Conservation (phyloP, 176 grass and related monocot genomes). For the Musa schizocarpa region DNA sequence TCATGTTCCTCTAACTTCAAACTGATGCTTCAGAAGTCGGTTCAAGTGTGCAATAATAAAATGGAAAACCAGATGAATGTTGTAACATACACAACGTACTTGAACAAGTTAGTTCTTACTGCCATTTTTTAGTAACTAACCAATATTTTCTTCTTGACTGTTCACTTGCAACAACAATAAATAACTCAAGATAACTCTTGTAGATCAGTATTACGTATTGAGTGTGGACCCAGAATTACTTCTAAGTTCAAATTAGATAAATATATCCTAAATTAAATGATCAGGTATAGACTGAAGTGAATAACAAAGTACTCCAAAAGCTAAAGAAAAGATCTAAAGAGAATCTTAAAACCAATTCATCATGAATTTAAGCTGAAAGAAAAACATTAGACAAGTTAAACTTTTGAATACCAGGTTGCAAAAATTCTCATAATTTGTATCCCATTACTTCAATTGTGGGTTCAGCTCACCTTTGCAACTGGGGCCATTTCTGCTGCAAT, state of each 20-base stretch:
- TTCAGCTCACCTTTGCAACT: conserved; percentile 67
- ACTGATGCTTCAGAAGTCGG: neutral
- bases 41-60: neutral
- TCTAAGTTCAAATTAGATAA: no score
- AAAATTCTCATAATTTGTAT: neutral
- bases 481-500: conserved; percentile 99
- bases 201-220: neutral
- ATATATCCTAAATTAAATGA: no score
- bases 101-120: neutral
- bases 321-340: neutral
- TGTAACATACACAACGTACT: neutral
- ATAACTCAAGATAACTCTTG: neutral
- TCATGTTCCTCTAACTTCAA: neutral
- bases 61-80: neutral
- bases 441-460: neutral
- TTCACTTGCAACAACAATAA: neutral
- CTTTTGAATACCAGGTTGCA: neutral
- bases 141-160: neutral
- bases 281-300: neutral
- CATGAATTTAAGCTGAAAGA: neutral
- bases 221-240: no score
- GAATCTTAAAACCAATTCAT: neutral
- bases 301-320: neutral
- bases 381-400: neutral
- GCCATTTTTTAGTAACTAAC: no score